A percentile compares a stretch with the other conserved stretches of the same genome.
Evolutionary conservation across 495 filamentous ascomycete genomes (phyloP).

Genomic region (Neurospora discreta): DNA sequence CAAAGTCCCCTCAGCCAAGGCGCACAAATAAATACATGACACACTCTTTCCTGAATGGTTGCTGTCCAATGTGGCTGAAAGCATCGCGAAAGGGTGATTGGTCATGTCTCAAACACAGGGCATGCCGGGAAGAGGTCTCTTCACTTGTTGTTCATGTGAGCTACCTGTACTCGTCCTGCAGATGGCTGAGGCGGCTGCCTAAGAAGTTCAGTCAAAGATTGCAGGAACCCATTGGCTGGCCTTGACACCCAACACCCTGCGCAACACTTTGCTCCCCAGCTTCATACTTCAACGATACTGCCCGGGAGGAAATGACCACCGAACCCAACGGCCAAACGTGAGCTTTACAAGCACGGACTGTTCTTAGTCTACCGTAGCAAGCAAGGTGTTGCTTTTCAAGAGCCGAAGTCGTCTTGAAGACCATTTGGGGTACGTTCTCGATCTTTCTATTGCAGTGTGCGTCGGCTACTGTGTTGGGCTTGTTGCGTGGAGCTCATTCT

Average conservation of each 20-base stretch:
- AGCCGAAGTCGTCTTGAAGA: not conserved
- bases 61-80: not conserved
- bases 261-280: not conserved
- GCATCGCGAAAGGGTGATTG: not conserved
- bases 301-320: not conserved
- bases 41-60: not conserved
- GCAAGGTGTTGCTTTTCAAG: not conserved
- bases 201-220: too few species aligned
- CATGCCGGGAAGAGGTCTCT: not conserved
- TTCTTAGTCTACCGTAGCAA: not conserved
- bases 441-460: not conserved
- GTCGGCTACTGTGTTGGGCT: not conserved
- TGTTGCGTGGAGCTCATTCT: not conserved
- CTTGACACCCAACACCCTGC: not conserved
- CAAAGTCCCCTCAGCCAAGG: rapidly evolving
- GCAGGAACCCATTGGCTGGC: not conserved
- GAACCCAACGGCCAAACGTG: not conserved
- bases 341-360: not conserved
- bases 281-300: not conserved
- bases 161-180: not conserved
- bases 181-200: too few species aligned
- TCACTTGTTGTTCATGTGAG: not conserved
- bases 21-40: not conserved
- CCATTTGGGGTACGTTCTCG: not conserved
- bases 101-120: not conserved